phyloP scores from a whole-genome alignment of 1,284 basidiomycete genomes.

The Apiotrichum porosum region DNA sequence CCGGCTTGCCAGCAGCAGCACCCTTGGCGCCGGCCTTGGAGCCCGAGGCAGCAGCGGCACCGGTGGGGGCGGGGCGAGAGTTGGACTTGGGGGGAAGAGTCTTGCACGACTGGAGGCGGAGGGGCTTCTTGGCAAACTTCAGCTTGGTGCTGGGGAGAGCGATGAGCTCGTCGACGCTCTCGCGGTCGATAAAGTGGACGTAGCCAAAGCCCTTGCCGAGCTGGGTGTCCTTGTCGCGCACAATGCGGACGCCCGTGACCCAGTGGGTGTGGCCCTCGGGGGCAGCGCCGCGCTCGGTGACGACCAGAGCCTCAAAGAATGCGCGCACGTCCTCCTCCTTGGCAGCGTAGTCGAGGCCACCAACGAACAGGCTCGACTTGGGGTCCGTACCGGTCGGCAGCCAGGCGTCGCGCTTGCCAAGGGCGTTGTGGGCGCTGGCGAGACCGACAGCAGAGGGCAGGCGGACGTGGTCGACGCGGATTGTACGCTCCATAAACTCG shows the following conservation, averaged over 20 bases:
- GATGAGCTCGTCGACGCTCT: constrained; percentile 83
- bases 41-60: not conserved
- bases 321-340: constrained; percentile 83
- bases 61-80: constrained; percentile 16
- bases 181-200: constrained; percentile 76
- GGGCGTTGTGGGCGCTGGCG: constrained; percentile 33
- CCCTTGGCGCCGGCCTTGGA: constrained; percentile 2
- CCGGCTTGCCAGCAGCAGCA: not conserved
- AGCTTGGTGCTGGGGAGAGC: constrained; percentile 68
- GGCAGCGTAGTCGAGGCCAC: constrained; percentile 86
- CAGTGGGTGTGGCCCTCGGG: constrained; percentile 50
- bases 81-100: constrained; percentile 45
- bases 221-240: constrained; percentile 87
- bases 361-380: constrained; percentile 83
- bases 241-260: constrained; percentile 80
- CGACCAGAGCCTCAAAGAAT: constrained; percentile 78
- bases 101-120: constrained; percentile 82
- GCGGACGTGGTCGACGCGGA: constrained; percentile 67
- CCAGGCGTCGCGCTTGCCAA: constrained; percentile 39
- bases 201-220: constrained; percentile 98
- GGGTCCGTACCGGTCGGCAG: constrained; percentile 56
- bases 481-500: constrained; percentile 65
- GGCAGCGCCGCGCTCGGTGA: constrained; percentile 62
- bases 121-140: constrained; percentile 81
- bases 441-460: constrained; percentile 44